Base-by-base conservation (phyloP, 2,329 filamentous ascomycete genomes). In the Teratosphaeria epicoccoides region DNA sequence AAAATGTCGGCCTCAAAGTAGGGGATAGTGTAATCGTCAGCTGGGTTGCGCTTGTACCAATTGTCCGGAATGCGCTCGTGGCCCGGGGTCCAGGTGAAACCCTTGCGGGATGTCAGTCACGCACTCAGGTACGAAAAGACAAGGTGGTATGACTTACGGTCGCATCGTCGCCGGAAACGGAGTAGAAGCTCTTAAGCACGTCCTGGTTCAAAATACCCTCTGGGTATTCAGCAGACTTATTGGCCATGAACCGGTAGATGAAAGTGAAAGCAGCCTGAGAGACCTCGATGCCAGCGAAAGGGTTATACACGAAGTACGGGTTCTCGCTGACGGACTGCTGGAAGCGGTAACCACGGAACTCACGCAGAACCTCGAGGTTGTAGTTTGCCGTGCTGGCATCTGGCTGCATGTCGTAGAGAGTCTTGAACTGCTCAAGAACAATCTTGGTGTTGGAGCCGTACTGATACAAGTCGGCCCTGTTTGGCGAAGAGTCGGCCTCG, bases 151-250 rank as follows among this genome's bases (percentile, higher is more conserved):
- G 3, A 44, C 53, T 29, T 28, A 55, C 62, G 52, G 63, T 61
- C 28, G 65, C 60, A 6, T 63, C 63, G 1, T 61, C 54, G 17
- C 67, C 68, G 4, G 54, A 59, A 43, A 73, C 62, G 49, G 68
- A 62, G 53, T 66, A 68, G 62, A 72, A 73, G 44, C 63, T 66
- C 56, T 70, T 71, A 10, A 74, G 57, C 1, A 66, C 61, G 9
- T 67, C 58, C 49, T 66, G 63, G 55, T 68, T 64, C 9, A 71
- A 59, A 23, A 61, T 55, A 24, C 70, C 68, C 25, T 67, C 64
- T 2, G 68, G 70, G 50, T 66, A 59, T 37, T 69, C 67, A 24
- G 62, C 64, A 10, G 67, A 68, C 52, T 70, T 66, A 60, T 72
- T 70, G 50, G 61, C 57, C 65, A 71, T 69, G 59, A 69, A 67